Evolutionary conservation across 495 filamentous ascomycete species (phyloP), one percentile per base, ranked within the genome.

Genomic region (Neurospora tetrasperma): DNA sequence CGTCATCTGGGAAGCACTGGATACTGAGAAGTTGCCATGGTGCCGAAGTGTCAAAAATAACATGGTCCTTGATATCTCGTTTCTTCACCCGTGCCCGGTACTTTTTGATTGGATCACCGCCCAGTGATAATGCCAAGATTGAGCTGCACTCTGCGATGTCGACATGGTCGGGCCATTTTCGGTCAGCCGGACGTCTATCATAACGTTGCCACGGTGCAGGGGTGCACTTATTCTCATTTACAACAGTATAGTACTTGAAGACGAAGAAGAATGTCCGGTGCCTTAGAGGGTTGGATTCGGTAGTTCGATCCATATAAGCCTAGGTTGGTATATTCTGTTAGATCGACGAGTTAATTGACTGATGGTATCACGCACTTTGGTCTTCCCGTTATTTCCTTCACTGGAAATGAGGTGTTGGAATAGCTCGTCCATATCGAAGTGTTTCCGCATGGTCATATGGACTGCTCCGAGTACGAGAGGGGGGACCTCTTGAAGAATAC

Each of bases 381-480:
- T 79, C 70, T 76, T 73, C 74, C 84, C 74, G 48, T 79, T 42
- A 78, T 81, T 78, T 70, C 70, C 73, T 5, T 78, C 75, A 2
- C 16, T 66, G 11, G 79, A 74, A 16, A 84, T 78, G 3, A 89
- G 77, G 70, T 84, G 77, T 20, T 74, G 48, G 71, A 85, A 84
- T 6, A 87, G 78, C 75, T 88, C 86, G 70, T 88, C 83, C 80
- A 88, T 84, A 71, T 88, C 85, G 72, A 88, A 87, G 69, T 82
- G 77, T 3, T 79, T 71, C 41, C 78, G 77, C 81, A 87, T 80
- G 8, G 85, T 85, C 69, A 84, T 73, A 73, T 88, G 86, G 5
- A 86, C 74, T 5, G 85, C 85, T 2, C 82, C 85, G 44, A 88
- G 83, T 27, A 86, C 83, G 14, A 87, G 74, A 0, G 86, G 85